Conservation (phyloP, 2,329 filamentous ascomycete species). For the Magnaporthiopsis poae region DNA sequence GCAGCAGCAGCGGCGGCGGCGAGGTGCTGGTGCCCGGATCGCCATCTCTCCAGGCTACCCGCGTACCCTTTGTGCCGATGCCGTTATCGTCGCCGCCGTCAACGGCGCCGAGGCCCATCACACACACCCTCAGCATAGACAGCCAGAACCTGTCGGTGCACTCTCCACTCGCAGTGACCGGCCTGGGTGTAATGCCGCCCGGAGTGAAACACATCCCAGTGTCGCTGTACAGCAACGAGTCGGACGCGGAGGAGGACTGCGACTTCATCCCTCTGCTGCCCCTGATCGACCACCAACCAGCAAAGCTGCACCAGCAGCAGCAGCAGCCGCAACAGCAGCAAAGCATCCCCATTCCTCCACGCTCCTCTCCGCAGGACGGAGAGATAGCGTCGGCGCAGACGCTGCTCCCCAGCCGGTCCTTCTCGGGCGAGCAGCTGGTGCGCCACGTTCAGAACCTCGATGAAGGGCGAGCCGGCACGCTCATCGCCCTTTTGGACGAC, state of each 20-base stretch:
- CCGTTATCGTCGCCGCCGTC: conserved; percentile 6
- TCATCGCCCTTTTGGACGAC: conserved; percentile 28
- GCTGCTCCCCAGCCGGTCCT: conserved; percentile 13
- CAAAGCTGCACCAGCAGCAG: conserved; percentile 24
- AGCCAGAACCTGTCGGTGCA: conserved; percentile 7
- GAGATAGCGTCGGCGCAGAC: conserved; percentile 7
- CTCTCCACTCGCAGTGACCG: not conserved
- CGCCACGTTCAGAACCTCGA: conserved; percentile 27
- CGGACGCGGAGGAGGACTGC: conserved; percentile 10
- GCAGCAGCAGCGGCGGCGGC: conserved; percentile 3
- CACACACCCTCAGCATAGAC: conserved; percentile 7
- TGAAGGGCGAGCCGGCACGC: conserved; percentile 31
- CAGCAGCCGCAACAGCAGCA: not conserved
- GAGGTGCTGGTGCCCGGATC: conserved; percentile 6
- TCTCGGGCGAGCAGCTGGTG: conserved; percentile 34
- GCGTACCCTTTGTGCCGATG: conserved; percentile 6
- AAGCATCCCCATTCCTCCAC: not conserved
- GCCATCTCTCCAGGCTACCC: not conserved
- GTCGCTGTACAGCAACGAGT: conserved; percentile 10
- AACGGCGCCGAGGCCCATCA: conserved; percentile 6
- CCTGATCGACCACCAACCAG: conserved; percentile 1
- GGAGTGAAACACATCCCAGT: conserved; percentile 7
- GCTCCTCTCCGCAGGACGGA: not conserved
- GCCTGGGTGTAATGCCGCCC: not conserved
- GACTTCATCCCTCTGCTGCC: conserved; percentile 16